A percentile compares a stretch with the other conserved stretches of the same genome.
phyloP scores from a whole-genome alignment of 2,329 filamentous ascomycete genomes.

The Geosmithia morbida region DNA sequence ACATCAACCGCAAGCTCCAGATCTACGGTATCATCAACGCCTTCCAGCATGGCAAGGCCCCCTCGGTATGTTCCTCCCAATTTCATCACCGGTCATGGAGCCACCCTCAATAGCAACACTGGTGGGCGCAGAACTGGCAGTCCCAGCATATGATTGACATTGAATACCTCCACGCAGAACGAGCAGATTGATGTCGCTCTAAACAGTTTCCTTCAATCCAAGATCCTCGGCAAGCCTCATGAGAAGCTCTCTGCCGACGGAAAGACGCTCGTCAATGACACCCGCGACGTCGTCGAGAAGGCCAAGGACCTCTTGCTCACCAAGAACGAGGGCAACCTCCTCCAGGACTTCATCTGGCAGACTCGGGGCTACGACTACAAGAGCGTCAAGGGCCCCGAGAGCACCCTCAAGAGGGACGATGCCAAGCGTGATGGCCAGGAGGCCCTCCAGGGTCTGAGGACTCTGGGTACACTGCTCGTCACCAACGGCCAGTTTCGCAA shows the following conservation, averaged over 20 bases:
- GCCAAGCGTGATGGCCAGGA: slow-evolving; percentile 74
- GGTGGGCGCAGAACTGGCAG: not conserved
- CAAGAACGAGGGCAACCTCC: slow-evolving; percentile 88
- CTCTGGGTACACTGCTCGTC: slow-evolving; percentile 75
- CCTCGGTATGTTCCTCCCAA: slow-evolving; percentile 48
- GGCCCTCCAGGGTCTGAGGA: slow-evolving; percentile 72
- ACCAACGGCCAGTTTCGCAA: slow-evolving; percentile 96
- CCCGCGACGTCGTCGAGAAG: slow-evolving; percentile 67
- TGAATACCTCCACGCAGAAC: slow-evolving; percentile 40
- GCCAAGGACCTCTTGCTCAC: slow-evolving; percentile 74
- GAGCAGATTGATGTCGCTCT: slow-evolving; percentile 91
- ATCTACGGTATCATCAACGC: slow-evolving; percentile 81
- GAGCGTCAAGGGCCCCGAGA: slow-evolving; percentile 44
- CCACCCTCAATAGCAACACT: not conserved
- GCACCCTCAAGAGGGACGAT: slow-evolving; percentile 59
- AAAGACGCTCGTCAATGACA: slow-evolving; percentile 59
- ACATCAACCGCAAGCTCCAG: slow-evolving; percentile 90
- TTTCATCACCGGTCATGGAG: not conserved
- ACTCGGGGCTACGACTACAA: slow-evolving; percentile 60
- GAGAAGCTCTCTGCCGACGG: slow-evolving; percentile 72
- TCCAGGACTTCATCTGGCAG: slow-evolving; percentile 97
- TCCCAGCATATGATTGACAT: not conserved
- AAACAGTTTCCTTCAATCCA: slow-evolving; percentile 71
- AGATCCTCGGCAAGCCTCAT: slow-evolving; percentile 54
- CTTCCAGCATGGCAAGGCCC: slow-evolving; percentile 79